Evolutionary conservation across 306 rosid species (phyloP).

Genomic region (Alnus glutinosa): DNA sequence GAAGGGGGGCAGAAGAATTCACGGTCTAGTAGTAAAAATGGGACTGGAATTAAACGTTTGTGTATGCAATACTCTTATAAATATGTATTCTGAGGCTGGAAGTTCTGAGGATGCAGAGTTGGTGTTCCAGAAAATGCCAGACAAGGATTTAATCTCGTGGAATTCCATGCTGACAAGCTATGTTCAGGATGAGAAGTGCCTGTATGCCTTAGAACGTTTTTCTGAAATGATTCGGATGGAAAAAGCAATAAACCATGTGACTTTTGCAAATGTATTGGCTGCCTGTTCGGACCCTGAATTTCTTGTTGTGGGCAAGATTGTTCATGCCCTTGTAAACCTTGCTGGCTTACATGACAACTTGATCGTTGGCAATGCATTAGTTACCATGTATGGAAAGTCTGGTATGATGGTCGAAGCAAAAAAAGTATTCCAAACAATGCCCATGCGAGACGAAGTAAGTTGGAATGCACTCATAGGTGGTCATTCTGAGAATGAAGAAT

Average conservation of each 20-base stretch:
- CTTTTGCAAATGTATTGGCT: slow-evolving; percentile 70
- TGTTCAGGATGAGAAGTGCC: slow-evolving; percentile 57
- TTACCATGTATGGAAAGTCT: slow-evolving; percentile 80
- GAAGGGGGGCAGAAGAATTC: slow-evolving; percentile 84
- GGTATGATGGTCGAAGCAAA: slow-evolving; percentile 57
- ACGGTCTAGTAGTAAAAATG: slow-evolving; percentile 59
- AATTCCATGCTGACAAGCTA: slow-evolving; percentile 82
- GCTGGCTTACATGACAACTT: slow-evolving; percentile 54
- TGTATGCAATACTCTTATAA: slow-evolving; percentile 72
- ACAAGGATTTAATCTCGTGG: slow-evolving; percentile 85
- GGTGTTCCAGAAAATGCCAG: slow-evolving; percentile 66
- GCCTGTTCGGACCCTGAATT: slow-evolving; percentile 64
- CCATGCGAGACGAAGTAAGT: slow-evolving; percentile 68
- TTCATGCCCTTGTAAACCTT: slow-evolving; percentile 61
- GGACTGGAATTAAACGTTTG: slow-evolving; percentile 70
- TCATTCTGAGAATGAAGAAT: slow-evolving; percentile 63
- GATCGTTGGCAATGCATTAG: slow-evolving; percentile 67
- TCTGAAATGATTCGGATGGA: slow-evolving; percentile 52
- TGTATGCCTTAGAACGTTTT: slow-evolving; percentile 50
- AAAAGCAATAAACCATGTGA: slow-evolving; percentile 52
- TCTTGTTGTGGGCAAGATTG: slow-evolving; percentile 51
- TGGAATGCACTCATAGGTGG: slow-evolving; percentile 90
- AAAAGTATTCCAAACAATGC: slow-evolving; percentile 50
- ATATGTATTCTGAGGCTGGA: slow-evolving; percentile 81
- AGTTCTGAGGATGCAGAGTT: slow-evolving; percentile 57